These are phyloP conservation scores for Euphorbia pulcherrima DNA, from an alignment of 345 rosid species.

Conservation along the genomic window DNA sequence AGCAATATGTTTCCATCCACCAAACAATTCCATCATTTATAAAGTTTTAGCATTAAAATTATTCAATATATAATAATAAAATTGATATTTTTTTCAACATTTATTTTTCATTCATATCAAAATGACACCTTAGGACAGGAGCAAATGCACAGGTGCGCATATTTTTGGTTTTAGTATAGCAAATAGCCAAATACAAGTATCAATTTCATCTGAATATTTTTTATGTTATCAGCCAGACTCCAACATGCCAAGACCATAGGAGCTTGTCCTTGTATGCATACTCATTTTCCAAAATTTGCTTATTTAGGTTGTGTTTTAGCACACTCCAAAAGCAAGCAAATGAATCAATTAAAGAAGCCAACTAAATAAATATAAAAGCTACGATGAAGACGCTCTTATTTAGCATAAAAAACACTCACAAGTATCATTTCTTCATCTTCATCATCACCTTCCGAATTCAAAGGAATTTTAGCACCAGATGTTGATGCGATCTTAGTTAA, in stretches of 20 bases:
- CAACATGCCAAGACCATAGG: neutral
- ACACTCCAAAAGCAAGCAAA: neutral
- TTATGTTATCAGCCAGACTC: neutral
- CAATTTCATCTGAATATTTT: neutral
- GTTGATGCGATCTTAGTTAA: constrained; percentile 34
- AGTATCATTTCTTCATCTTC: constrained; percentile 52
- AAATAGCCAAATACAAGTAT: neutral
- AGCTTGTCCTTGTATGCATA: too few species aligned
- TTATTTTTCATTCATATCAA: neutral
- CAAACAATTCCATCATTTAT: neutral
- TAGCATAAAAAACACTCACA: constrained; percentile 14
- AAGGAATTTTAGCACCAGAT: constrained; percentile 35
- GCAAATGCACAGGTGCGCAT: neutral
- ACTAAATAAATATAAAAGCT: neutral
- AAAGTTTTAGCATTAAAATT: neutral
- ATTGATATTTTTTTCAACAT: neutral
- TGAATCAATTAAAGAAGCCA: constrained; percentile 3
- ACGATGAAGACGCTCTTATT: neutral
- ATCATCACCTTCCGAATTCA: constrained; percentile 42
- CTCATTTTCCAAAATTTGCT: neutral
- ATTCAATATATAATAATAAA: too few species aligned
- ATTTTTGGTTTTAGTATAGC: neutral
- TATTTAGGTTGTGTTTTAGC: neutral
- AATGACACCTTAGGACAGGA: neutral
- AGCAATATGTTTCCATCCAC: neutral